These are phyloP conservation scores for Cyclotella kingstonii DNA, from an alignment of 108 stramenopile species.

Conservation along the genomic window DNA sequence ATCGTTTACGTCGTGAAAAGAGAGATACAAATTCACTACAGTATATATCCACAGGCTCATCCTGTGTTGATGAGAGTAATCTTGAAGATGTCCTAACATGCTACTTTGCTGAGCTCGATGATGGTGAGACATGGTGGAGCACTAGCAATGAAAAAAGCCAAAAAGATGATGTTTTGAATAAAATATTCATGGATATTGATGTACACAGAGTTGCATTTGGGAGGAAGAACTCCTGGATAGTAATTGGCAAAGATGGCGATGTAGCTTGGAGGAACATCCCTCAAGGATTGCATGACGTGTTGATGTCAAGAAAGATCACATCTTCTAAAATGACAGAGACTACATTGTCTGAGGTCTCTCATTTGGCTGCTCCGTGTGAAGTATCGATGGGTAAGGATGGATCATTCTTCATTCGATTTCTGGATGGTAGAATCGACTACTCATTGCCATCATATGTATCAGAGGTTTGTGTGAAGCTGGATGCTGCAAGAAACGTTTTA, in stretches of 20 bases:
- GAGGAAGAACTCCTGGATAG: conserved; percentile 59
- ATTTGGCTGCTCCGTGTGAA: conserved; percentile 70
- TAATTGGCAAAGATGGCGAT: conserved; percentile 63
- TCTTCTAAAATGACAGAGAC: neutral
- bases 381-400: conserved; percentile 69
- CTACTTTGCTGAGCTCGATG: conserved; percentile 70
- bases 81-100: conserved; percentile 13
- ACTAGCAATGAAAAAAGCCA: conserved; percentile 4
- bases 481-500: conserved; percentile 33
- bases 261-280: conserved; percentile 79
- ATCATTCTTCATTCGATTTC: conserved; percentile 71
- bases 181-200: conserved; percentile 50
- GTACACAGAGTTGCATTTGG: conserved; percentile 79
- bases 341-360: neutral
- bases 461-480: conserved; percentile 53
- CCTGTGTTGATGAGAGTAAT: neutral
- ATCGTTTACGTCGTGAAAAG: conserved; percentile 18
- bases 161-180: conserved; percentile 58
- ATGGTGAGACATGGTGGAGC: conserved; percentile 78
- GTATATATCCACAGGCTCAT: conserved; percentile 67
- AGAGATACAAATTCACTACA: conserved; percentile 17
- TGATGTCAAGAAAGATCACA: conserved; percentile 40
- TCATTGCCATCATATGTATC: conserved; percentile 61
- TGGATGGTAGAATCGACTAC: conserved; percentile 78
- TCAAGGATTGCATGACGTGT: conserved; percentile 49